phyloP scores from a whole-genome alignment of 2,329 filamentous ascomycete genomes.

The Annulohypoxylon truncatum region DNA sequence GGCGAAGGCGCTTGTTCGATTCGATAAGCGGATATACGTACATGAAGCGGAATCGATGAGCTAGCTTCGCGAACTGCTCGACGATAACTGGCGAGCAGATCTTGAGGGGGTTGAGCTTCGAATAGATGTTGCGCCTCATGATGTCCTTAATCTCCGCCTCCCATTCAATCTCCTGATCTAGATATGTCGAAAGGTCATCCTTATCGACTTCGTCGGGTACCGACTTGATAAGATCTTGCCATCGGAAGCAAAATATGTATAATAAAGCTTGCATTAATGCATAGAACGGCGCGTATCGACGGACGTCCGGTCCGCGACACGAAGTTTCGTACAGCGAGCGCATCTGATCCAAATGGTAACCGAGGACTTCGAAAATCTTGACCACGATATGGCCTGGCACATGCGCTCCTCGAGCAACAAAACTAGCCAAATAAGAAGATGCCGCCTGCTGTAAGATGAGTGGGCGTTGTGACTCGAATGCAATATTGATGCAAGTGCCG shows the following conservation, averaged over 20 bases:
- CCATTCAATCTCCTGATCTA: conserved; percentile 82
- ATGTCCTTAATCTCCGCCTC: conserved; percentile 78
- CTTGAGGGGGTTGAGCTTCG: conserved; percentile 92
- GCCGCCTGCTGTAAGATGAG: conserved; percentile 84
- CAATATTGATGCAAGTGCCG: conserved; percentile 77
- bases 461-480: conserved; percentile 76
- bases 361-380: conserved; percentile 82
- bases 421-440: conserved; percentile 92
- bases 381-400: conserved; percentile 82
- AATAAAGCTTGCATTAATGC: conserved; percentile 87
- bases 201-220: conserved; percentile 70
- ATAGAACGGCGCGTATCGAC: conserved; percentile 87
- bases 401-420: conserved; percentile 88
- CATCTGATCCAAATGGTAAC: conserved; percentile 80
- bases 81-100: conserved; percentile 93
- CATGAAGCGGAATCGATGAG: conserved; percentile 85
- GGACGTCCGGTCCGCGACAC: conserved; percentile 86
- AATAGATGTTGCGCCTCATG: conserved; percentile 82
- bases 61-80: conserved; percentile 88
- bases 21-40: conserved; percentile 91
- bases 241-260: conserved; percentile 98
- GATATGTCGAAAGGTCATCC: conserved; percentile 69
- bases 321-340: conserved; percentile 76
- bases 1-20: conserved; percentile 88
- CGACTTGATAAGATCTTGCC: conserved; percentile 84